Percentiles rank a stretch among this genome's conserved stretches.
Evolutionary conservation across 768 basidiomycete species (phyloP).

Genomic region (Mycena sanguinolenta): DNA sequence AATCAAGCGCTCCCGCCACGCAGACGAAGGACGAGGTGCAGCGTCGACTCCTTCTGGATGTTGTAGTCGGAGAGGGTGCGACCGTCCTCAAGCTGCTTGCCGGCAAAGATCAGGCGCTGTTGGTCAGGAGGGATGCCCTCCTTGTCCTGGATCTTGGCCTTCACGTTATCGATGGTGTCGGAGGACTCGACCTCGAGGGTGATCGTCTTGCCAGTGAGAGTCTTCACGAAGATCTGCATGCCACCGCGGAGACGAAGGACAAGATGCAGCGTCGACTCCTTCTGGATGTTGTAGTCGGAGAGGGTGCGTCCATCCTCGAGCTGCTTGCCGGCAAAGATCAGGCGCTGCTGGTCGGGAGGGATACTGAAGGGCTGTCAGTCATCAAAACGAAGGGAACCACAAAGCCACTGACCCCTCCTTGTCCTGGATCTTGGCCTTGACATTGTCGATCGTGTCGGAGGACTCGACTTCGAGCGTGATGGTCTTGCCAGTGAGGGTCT

Average conservation of each 20-base stretch:
- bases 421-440: conserved; percentile 86
- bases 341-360: conserved; percentile 88
- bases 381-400: no score
- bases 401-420: conserved; percentile 62
- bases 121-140: conserved; percentile 86
- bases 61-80: conserved; percentile 84
- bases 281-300: conserved; percentile 87
- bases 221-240: conserved; percentile 83
- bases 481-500: conserved; percentile 91
- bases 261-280: conserved; percentile 83
- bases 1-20: conserved; percentile 71
- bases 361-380: conserved; percentile 54
- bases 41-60: conserved; percentile 81
- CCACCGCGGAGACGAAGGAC: conserved; percentile 76
- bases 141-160: conserved; percentile 85
- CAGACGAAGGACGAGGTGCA: conserved; percentile 73
- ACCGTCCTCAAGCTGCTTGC: conserved; percentile 85
- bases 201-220: conserved; percentile 82
- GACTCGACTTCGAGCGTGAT: conserved; percentile 96
- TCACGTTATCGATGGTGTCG: conserved; percentile 84
- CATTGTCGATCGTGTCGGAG: conserved; percentile 93
- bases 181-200: conserved; percentile 82
- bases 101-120: conserved; percentile 84
- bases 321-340: conserved; percentile 96
- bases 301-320: conserved; percentile 94